Base-by-base conservation (phyloP, 257 asterid genomes). In the Phtheirospermum japonicum region DNA sequence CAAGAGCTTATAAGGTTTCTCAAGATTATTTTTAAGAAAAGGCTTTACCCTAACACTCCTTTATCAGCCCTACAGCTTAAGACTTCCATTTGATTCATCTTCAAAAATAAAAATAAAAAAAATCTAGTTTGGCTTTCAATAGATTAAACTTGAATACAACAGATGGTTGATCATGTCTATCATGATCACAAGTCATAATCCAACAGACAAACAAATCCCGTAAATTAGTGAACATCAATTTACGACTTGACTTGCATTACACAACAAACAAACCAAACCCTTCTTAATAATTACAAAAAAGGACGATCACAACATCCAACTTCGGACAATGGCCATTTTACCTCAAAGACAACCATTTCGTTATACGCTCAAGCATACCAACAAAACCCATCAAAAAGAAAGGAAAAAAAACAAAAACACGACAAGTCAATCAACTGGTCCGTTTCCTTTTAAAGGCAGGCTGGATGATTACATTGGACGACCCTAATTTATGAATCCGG, bases 391-490 rank as follows among this genome's bases (percentile, higher is more conserved):
- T 57, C 34, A 55, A 40, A 63, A 16, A 19, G 11, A 12, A 40
- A 7, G 11, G 48, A n/a, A 10, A 10, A 16, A 64, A n/a, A 36
- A 32, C 40, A 14, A 31, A 56, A 12, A 49, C 14, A 18, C 28
- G 16, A 19, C n/a, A 9, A 26, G 16, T 52, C 16, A 45, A 43
- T 82, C 74, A 80, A 77, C 57, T 63, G 18, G 66, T 67, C 42
- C 78, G 63, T 75, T 83, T 89, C 76, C 85, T 75, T 83, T 85
- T 80, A 57, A 93, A 89, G 62, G 75, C 88, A 3, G 88, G 94
- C 65, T 75, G 85, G 58, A 87, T 83, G 65, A 75, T 55, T 57
- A 63, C 73, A 9, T 68, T 65, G 32, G 69, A 56, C 0, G 90
- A 79, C 53, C 79, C 84, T 52, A 83, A 71, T 62, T 78, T 73